Evolutionary conservation across 2,329 filamentous ascomycete genomes (phyloP), one percentile per base, ranked within the genome.

Genomic region (Claviceps sp.): DNA sequence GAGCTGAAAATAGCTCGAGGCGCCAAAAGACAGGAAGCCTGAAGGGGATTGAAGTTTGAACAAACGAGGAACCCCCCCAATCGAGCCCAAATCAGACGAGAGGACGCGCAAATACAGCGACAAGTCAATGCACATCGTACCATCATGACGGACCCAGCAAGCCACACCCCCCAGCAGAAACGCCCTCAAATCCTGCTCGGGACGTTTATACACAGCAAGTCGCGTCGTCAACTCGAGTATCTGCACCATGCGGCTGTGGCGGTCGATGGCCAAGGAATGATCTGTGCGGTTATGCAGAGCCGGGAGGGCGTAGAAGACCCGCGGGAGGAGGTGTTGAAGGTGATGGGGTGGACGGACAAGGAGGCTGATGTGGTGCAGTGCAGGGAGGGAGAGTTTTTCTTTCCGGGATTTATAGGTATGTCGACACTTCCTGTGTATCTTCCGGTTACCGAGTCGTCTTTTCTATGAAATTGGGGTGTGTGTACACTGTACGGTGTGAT

Each of bases 361-460:
- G 65, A 72, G 3, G 68, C 75, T 16, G 58, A 64, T 2, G 60
- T 76, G 9, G 61, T 65, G 11, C 58, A 56, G 2, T 62, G 62
- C 47, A 61, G 65, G 44, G 70, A 72, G 4, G 75, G 76, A 11
- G 77, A 85, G 51, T 91, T 91, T 70, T 89, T 88, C 72, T 91
- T 93, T 60, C 87, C 87, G 0, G 87, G 87, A 5, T 89, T 91
- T 62, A 82, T 93, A 54, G 84, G 84, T 85, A 65, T 59, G 73
- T 65, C 48, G 11, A 4, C 5, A 26, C 26, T 26, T 26, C 7
- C 7, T 26, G 26, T 26, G 7, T 26, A 26, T 26, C 26, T 26
- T 26, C 26, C 26, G 26, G 26, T 26, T 7, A 7, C 8, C 7
- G 26, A 26, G 26, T 26, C 26, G 26, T 26, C 26, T 26, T 26